Evolutionary conservation across 2,329 filamentous ascomycete species (phyloP).

Genomic region (Ascochyta lentis): DNA sequence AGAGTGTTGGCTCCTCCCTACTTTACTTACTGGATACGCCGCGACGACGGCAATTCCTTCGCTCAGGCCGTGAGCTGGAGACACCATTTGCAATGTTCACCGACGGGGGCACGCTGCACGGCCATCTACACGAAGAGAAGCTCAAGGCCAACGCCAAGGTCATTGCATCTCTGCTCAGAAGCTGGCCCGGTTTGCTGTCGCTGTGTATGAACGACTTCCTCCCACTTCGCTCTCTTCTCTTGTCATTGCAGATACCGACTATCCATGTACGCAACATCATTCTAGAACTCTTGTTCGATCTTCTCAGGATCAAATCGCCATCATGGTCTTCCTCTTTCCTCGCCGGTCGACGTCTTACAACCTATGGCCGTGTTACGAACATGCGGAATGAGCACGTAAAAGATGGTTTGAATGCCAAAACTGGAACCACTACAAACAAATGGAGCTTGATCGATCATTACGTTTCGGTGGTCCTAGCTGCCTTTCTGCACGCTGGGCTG

Average conservation of each 20-base stretch:
- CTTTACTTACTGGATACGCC: conserved; percentile 89
- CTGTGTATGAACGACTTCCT: conserved; percentile 88
- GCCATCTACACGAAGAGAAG: conserved; percentile 62
- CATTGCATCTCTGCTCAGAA: conserved; percentile 88
- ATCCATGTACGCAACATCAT: conserved; percentile 73
- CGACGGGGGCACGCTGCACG: conserved; percentile 68
- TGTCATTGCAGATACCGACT: conserved; percentile 66
- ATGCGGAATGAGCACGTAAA: conserved; percentile 68
- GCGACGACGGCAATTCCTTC: conserved; percentile 78
- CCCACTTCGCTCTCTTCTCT: conserved; percentile 80
- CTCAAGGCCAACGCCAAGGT: conserved; percentile 89
- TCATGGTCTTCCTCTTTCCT: conserved; percentile 96
- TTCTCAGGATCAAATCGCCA: conserved; percentile 87
- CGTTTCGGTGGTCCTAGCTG: conserved; percentile 83
- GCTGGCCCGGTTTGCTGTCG: conserved; percentile 90
- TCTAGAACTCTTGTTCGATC: conserved; percentile 84
- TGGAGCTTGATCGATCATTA: conserved; percentile 91
- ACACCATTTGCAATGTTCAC: conserved; percentile 89
- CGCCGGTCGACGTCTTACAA: conserved; percentile 89
- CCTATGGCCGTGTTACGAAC: conserved; percentile 92
- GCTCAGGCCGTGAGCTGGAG: conserved; percentile 87
- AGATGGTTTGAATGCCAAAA: conserved; percentile 65
- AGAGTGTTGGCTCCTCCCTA: conserved; percentile 86
- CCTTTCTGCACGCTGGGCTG: conserved; percentile 83
- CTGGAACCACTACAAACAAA: conserved; percentile 68